Percentiles rank a stretch among this genome's conserved stretches.
These are phyloP conservation scores for Amoeboaphelidium protococcarum DNA, from an alignment of 371 early-diverging fungal genomes.

Conservation along the genomic window DNA sequence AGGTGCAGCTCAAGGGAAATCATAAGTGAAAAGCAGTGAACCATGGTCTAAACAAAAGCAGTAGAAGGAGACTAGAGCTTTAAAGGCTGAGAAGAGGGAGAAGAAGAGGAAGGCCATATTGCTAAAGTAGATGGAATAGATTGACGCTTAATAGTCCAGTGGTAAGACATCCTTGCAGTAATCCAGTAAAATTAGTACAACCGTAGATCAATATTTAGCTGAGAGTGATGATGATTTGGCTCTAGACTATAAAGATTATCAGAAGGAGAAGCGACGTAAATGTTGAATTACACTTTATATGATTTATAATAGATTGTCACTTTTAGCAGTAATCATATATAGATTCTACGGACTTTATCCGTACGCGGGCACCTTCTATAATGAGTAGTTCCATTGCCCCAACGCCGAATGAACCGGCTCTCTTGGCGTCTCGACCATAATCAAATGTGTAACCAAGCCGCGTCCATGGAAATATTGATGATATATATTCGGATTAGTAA, in stretches of 20 bases:
- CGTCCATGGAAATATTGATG: neutral
- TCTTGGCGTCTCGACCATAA: neutral
- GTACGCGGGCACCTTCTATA: neutral
- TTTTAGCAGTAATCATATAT: neutral
- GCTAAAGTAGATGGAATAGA: constrained; percentile 10
- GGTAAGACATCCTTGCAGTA: too few species aligned
- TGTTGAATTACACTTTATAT: too few species aligned
- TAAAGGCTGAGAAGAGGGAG: constrained; percentile 38
- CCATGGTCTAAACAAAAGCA: constrained; percentile 49
- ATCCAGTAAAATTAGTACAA: too few species aligned
- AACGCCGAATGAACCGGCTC: neutral
- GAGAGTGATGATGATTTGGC: too few species aligned
- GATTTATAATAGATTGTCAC: too few species aligned
- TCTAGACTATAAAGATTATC: too few species aligned
- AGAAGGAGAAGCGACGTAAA: too few species aligned
- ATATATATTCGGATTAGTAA: neutral
- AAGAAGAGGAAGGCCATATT: constrained; percentile 13
- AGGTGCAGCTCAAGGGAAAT: constrained; percentile 4
- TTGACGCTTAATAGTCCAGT: too few species aligned
- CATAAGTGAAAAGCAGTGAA: constrained; percentile 8
- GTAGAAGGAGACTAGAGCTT: constrained; percentile 27
- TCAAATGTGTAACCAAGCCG: neutral
- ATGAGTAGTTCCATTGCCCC: neutral
- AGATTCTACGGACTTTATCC: neutral
- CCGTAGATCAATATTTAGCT: too few species aligned